A percentile compares a stretch with the other conserved stretches of the same genome.
These are phyloP conservation scores for Chenopodium album DNA, from an alignment of 148 eudicot species.

Conservation along the genomic window DNA sequence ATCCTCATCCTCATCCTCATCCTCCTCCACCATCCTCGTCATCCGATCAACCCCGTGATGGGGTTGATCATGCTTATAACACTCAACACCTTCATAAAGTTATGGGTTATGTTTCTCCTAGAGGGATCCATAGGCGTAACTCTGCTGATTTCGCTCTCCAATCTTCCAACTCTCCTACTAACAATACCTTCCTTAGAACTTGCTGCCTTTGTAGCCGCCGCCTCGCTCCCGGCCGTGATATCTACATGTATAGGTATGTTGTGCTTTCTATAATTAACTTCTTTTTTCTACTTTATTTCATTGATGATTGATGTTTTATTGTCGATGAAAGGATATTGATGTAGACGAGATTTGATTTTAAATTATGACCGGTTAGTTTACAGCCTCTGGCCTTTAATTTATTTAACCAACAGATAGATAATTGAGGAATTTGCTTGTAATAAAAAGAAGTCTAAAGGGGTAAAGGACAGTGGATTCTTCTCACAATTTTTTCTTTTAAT, in stretches of 20 bases:
- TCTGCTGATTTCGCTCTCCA: constrained; percentile 39
- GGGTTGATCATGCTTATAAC: background rate
- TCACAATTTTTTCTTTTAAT: no score
- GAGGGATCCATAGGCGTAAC: constrained; percentile 32
- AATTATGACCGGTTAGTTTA: no score
- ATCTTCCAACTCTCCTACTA: background rate
- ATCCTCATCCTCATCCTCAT: background rate
- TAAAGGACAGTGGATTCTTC: background rate
- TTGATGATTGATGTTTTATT: no score
- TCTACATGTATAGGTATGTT: constrained; percentile 70
- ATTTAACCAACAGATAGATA: no score
- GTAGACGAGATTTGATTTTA: no score
- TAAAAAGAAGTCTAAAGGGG: no score
- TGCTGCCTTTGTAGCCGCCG: constrained; percentile 61
- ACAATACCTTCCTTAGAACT: constrained; percentile 42
- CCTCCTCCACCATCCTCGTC: background rate
- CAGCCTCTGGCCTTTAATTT: no score
- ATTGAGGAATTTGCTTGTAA: no score
- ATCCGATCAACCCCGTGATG: no score
- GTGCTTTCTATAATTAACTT: no score
- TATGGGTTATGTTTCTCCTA: background rate
- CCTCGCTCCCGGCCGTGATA: constrained; percentile 57
- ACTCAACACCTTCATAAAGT: background rate
- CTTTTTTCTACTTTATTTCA: no score
- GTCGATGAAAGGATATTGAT: no score